Percentiles rank a stretch among this genome's conserved stretches.
These are phyloP conservation scores for Mytilinidion resinicola DNA, from an alignment of 495 filamentous ascomycete genomes.

Conservation along the genomic window DNA sequence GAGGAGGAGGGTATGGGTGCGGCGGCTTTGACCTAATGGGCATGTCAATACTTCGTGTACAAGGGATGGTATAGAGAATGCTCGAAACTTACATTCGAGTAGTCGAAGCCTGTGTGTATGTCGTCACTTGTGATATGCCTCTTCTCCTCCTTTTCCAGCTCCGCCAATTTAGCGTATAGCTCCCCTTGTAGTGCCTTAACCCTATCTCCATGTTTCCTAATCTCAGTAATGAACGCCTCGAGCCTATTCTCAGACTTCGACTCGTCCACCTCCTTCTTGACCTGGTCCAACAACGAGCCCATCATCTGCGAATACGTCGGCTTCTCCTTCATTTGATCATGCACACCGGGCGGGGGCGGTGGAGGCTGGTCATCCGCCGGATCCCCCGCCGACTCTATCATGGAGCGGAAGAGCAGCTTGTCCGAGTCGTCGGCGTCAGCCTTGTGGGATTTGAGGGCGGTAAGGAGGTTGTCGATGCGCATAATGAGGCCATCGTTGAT, in stretches of 20 bases:
- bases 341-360: constrained; percentile 67
- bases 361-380: constrained; percentile 68
- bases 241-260: constrained; percentile 56
- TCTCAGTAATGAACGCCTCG: constrained; percentile 65
- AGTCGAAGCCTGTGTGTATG: constrained; percentile 85
- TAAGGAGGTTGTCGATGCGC: constrained; percentile 73
- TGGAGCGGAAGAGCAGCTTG: constrained; percentile 75
- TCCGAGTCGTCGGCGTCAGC: constrained; percentile 55
- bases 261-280: constrained; percentile 81
- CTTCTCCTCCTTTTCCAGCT: constrained; percentile 79
- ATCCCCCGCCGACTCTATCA: constrained; percentile 71
- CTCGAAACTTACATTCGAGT: constrained; percentile 53
- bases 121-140: constrained; percentile 91
- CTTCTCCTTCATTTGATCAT: constrained; percentile 64
- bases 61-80: too few relatives aligned
- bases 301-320: constrained; percentile 95
- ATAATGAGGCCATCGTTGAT: constrained; percentile 85
- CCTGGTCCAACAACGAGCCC: constrained; percentile 82
- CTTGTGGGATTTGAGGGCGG: constrained; percentile 60
- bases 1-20: neutral
- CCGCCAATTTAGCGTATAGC: constrained; percentile 61
- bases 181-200: constrained; percentile 72
- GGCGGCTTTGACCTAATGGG: too few relatives aligned
- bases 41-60: too few relatives aligned
- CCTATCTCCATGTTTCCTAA: constrained; percentile 67